Percentiles rank a stretch among this genome's conserved stretches.
phyloP scores from a whole-genome alignment of 1,284 basidiomycete genomes.

The Sporisorium scitamineum region DNA sequence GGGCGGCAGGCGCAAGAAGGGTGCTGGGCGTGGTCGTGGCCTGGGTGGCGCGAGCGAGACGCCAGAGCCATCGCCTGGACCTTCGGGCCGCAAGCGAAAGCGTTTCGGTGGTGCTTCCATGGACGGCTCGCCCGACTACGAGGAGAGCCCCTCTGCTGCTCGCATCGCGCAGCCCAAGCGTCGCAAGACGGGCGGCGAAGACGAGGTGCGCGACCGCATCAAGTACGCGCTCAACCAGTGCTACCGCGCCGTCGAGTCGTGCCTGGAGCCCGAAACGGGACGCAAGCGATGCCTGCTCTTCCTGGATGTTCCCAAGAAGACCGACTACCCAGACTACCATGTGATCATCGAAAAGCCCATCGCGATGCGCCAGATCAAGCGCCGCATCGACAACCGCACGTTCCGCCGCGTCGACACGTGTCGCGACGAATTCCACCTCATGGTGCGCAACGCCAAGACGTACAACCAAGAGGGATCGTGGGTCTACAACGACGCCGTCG shows the following conservation, averaged over 20 bases:
- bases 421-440: constrained; percentile 83
- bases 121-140: constrained; percentile 49
- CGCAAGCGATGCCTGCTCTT: constrained; percentile 66
- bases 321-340: constrained; percentile 89
- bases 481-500: constrained; percentile 87
- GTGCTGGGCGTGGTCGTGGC: constrained; percentile 36
- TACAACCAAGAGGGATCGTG: constrained; percentile 77
- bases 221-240: constrained; percentile 86
- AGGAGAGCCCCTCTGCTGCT: constrained; percentile 37
- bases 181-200: constrained; percentile 76
- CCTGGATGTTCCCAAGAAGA: constrained; percentile 69
- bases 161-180: constrained; percentile 73
- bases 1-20: constrained; percentile 45
- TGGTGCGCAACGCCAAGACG: constrained; percentile 89
- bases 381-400: constrained; percentile 78
- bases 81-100: constrained; percentile 63
- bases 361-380: constrained; percentile 86
- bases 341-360: constrained; percentile 79
- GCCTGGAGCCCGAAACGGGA: constrained; percentile 77
- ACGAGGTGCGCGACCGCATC: constrained; percentile 73
- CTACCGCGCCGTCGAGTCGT: constrained; percentile 81
- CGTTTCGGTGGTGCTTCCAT: constrained; percentile 47
- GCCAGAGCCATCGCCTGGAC: constrained; percentile 56
- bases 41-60: constrained; percentile 44
- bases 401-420: constrained; percentile 83